Evolutionary conservation across 352 stramenopile species (phyloP).

Genomic region (Blastocystis sp.): DNA sequence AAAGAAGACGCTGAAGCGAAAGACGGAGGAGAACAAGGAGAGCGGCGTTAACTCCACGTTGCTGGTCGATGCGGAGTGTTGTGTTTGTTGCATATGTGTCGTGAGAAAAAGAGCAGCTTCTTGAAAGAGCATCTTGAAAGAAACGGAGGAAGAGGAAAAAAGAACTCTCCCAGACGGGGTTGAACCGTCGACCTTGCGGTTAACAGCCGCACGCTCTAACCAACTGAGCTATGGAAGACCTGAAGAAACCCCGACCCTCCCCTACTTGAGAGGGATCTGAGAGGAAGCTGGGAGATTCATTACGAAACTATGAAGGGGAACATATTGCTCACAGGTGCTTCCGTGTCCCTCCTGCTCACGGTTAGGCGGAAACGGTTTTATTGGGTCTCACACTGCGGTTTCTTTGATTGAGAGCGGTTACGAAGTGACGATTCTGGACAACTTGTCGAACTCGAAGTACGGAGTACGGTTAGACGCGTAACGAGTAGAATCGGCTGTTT

Average conservation of each 20-base stretch:
- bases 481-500: conserved; percentile 76
- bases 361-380: conserved; percentile 84
- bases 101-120: neutral
- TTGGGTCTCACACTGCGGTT: conserved; percentile 85
- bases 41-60: neutral
- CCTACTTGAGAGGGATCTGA: too few species aligned
- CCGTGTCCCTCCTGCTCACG: conserved; percentile 78
- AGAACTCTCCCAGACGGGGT: neutral
- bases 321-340: conserved; percentile 49
- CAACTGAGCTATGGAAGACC: neutral
- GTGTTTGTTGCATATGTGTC: neutral
- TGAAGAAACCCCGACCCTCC: too few species aligned
- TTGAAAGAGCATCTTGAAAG: neutral
- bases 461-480: conserved; percentile 68
- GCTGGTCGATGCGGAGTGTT: neutral
- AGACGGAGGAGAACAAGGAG: neutral
- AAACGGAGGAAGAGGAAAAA: neutral
- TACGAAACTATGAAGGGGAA: conserved; percentile 32
- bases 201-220: neutral
- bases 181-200: neutral
- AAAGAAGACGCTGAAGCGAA: neutral
- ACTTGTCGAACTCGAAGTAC: conserved; percentile 81
- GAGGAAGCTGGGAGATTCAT: too few species aligned
- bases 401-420: conserved; percentile 83
- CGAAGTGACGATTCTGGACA: conserved; percentile 85